Percentiles rank a stretch among this genome's conserved stretches.
Conservation (phyloP, 768 basidiomycete genomes). For the Filobasidium wieringae region DNA sequence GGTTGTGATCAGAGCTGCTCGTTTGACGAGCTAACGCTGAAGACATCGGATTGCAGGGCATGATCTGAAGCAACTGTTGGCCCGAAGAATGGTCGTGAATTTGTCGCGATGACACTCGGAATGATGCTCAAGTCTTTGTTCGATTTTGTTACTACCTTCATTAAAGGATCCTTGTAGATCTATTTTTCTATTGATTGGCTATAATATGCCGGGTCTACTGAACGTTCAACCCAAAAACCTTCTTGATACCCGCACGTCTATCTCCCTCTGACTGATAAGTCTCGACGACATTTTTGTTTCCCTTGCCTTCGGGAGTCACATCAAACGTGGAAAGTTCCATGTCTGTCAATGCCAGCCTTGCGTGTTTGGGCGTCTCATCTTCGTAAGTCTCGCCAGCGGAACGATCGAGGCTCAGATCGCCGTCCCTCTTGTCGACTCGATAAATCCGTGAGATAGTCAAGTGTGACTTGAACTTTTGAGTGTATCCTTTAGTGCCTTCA, state of each 20-base stretch:
- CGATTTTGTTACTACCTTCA: too few relatives aligned
- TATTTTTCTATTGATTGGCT: too few relatives aligned
- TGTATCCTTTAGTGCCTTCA: background rate
- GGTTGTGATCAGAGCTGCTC: too few relatives aligned
- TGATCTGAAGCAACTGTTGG: too few relatives aligned
- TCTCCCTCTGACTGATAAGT: background rate
- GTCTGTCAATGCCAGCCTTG: constrained; percentile 5
- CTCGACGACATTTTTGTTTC: background rate
- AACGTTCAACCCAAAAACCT: background rate
- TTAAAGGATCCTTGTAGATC: too few relatives aligned
- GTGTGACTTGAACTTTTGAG: constrained; percentile 3
- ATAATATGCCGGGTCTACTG: too few relatives aligned
- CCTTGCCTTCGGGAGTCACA: background rate
- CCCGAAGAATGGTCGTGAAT: too few relatives aligned
- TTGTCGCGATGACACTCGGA: too few relatives aligned
- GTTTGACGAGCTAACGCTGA: too few relatives aligned
- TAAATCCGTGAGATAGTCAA: constrained; percentile 5
- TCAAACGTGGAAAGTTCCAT: constrained; percentile 1
- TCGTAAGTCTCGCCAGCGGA: too few relatives aligned
- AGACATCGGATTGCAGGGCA: too few relatives aligned
- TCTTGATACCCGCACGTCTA: background rate
- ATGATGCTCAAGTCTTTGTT: too few relatives aligned
- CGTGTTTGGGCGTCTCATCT: background rate
- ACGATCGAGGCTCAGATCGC: background rate
- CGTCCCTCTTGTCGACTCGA: background rate